Percentiles rank a stretch among this genome's conserved stretches.
These are phyloP conservation scores for Microcera coccophila DNA, from an alignment of 2,329 filamentous ascomycete genomes.

Conservation along the genomic window DNA sequence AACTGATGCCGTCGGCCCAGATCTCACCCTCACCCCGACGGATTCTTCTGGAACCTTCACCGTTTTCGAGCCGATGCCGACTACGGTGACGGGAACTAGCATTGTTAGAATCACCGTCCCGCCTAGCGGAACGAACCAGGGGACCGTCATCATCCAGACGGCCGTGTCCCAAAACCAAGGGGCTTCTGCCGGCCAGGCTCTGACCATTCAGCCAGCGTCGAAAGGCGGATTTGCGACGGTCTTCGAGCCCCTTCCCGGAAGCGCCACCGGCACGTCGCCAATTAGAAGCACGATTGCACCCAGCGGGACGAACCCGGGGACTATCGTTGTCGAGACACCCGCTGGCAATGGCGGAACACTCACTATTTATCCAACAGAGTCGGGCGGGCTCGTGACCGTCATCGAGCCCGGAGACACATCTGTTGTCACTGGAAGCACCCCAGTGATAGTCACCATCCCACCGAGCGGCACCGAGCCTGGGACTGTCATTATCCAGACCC, in stretches of 20 bases:
- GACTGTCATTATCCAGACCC: slow-evolving; percentile 20
- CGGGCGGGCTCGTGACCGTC: slow-evolving; percentile 15
- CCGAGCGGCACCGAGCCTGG: slow-evolving; percentile 11
- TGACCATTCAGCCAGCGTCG: slow-evolving; percentile 12
- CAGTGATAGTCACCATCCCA: slow-evolving; percentile 10
- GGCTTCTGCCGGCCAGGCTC: slow-evolving; percentile 3
- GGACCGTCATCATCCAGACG: slow-evolving; percentile 19
- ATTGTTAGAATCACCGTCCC: slow-evolving; percentile 9
- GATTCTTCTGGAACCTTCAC: slow-evolving; percentile 11
- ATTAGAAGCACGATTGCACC: slow-evolving; percentile 14
- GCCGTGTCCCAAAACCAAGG: no score
- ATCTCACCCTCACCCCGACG: no score
- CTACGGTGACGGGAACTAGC: neutral
- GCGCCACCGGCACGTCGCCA: neutral
- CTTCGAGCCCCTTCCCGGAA: slow-evolving; percentile 9
- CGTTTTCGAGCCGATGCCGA: slow-evolving; percentile 11
- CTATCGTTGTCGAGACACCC: slow-evolving; percentile 18
- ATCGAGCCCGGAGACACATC: slow-evolving; percentile 10
- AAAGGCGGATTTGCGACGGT: slow-evolving; percentile 16
- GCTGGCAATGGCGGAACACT: neutral
- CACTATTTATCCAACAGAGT: slow-evolving; percentile 8
- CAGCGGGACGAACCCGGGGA: slow-evolving; percentile 15
- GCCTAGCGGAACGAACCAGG: slow-evolving; percentile 3
- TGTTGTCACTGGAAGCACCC: slow-evolving; percentile 2
- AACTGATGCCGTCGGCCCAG: no score